A percentile compares a stretch with the other conserved stretches of the same genome.
Conservation (phyloP, 306 rosid species). For the Sesbania bispinosa region DNA sequence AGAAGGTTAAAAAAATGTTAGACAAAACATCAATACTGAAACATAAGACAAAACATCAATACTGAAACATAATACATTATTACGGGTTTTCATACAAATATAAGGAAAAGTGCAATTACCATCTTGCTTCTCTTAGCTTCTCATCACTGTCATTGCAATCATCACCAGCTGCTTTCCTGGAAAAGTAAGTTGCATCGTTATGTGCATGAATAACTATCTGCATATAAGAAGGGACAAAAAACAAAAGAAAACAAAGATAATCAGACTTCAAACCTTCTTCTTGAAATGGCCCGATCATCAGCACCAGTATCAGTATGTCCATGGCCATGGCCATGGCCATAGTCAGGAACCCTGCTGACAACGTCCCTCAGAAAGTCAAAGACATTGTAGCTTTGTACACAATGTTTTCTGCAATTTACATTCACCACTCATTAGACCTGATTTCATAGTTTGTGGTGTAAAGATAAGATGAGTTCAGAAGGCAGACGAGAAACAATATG, state of each 20-base stretch:
- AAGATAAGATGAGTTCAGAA: background rate
- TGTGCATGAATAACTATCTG: background rate
- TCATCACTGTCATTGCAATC: conserved; percentile 80
- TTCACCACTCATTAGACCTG: conserved; percentile 17
- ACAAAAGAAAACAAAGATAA: background rate
- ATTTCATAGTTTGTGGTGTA: background rate
- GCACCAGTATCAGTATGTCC: conserved; percentile 79
- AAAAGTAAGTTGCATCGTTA: background rate
- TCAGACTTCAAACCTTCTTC: conserved; percentile 60
- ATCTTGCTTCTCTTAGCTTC: conserved; percentile 83
- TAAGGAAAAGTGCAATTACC: conserved; percentile 49
- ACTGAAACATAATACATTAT: background rate
- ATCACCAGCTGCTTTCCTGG: conserved; percentile 78
- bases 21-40: background rate
- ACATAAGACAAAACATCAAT: background rate
- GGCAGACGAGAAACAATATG: conserved; percentile 1
- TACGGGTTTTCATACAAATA: background rate
- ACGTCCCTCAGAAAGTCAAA: conserved; percentile 84
- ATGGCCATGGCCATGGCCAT: conserved; percentile 77
- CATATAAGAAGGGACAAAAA: background rate
- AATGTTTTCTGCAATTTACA: conserved; percentile 74
- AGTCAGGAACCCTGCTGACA: conserved; percentile 81
- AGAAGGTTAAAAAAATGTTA: background rate
- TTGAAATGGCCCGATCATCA: conserved; percentile 66
- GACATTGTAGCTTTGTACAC: conserved; percentile 74